Conservation (phyloP, 2,329 filamentous ascomycete species). For the Fusarium sp. region DNA sequence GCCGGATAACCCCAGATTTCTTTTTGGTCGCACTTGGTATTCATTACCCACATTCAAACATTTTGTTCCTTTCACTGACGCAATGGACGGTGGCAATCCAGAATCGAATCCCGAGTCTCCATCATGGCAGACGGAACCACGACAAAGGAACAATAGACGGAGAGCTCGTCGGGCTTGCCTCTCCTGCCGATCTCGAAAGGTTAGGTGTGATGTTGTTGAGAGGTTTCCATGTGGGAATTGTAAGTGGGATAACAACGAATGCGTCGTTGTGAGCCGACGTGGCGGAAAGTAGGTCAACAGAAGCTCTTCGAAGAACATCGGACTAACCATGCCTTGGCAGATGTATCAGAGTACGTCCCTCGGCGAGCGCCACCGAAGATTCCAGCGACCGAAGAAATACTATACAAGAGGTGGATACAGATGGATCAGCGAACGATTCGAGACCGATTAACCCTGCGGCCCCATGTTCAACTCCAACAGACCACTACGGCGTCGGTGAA, state of each 20-base stretch:
- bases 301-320: constrained; percentile 13
- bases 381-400: neutral
- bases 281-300: neutral
- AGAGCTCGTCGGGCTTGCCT: constrained; percentile 89
- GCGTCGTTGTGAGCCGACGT: constrained; percentile 1
- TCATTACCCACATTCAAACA: neutral
- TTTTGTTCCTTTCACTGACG: neutral
- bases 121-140: neutral
- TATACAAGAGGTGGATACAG: neutral
- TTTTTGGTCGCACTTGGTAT: neutral
- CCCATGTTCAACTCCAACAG: neutral
- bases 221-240: constrained; percentile 88
- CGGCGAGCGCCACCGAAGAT: neutral
- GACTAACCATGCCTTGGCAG: neutral
- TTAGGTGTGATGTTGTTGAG: constrained; percentile 92
- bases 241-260: constrained; percentile 78
- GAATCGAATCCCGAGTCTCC: neutral
- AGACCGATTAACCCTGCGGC: neutral
- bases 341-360: neutral
- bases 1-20: neutral
- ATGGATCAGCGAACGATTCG: neutral
- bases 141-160: constrained; percentile 72
- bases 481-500: neutral
- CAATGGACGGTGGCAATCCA: neutral
- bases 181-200: constrained; percentile 87